phyloP scores from a whole-genome alignment of 768 basidiomycete genomes.

The Tulasnella sp. region DNA sequence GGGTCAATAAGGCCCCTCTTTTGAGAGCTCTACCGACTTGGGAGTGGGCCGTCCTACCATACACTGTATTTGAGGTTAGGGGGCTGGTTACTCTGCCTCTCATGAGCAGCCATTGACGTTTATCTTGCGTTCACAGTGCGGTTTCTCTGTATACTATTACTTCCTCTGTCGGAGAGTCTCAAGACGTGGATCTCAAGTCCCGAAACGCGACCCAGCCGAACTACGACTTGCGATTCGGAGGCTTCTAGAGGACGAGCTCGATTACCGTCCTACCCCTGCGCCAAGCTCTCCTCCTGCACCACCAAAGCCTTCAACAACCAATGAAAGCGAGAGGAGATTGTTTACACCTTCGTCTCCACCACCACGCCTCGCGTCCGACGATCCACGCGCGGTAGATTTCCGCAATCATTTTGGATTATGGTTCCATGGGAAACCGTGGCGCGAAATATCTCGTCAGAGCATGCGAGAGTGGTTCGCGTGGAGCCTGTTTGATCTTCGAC shows the following conservation, averaged over 20 bases:
- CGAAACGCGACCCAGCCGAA: slow-evolving; percentile 49
- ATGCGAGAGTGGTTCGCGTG: slow-evolving; percentile 76
- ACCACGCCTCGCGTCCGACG: slow-evolving; percentile 47
- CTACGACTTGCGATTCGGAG: slow-evolving; percentile 57
- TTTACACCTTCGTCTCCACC: slow-evolving; percentile 52
- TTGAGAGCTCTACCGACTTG: background rate
- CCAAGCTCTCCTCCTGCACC: background rate
- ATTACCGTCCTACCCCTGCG: slow-evolving; percentile 31
- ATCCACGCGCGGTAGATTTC: slow-evolving; percentile 62
- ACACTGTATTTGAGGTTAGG: slow-evolving; percentile 21
- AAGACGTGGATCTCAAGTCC: slow-evolving; percentile 45
- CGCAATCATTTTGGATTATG: slow-evolving; percentile 34
- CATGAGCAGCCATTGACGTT: background rate
- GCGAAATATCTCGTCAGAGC: slow-evolving; percentile 59
- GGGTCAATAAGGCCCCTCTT: background rate
- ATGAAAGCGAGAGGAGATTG: slow-evolving; percentile 36
- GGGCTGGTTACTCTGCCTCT: background rate
- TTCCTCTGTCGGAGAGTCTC: slow-evolving; percentile 47
- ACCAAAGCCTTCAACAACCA: background rate
- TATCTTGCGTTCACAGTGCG: slow-evolving; percentile 44
- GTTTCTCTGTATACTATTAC: slow-evolving; percentile 65
- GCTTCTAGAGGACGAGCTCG: slow-evolving; percentile 61
- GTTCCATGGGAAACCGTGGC: slow-evolving; percentile 76
- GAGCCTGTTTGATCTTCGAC: slow-evolving; percentile 66
- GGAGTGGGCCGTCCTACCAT: slow-evolving; percentile 10